Evolutionary conservation across 371 early-diverging fungal genomes (phyloP), one percentile per base, ranked within the genome.

Genomic region (Lichtheimia ornata): DNA sequence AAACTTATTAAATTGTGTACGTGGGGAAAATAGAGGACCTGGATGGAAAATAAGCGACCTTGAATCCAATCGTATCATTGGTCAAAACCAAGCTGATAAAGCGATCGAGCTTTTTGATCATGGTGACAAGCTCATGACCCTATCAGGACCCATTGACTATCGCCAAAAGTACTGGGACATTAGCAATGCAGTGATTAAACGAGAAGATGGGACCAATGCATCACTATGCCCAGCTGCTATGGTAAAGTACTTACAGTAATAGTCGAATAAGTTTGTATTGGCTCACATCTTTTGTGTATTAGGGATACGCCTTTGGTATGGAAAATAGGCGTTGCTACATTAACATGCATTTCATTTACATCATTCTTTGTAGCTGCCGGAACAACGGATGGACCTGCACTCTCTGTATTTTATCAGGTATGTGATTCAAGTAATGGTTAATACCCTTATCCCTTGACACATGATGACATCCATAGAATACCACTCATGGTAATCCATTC

Each of bases 361-460:
- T 4, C 1, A 18, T 67, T 76, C 53, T 30, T 70, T 13, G 66
- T 80, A 72, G 80, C 82, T 56, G 86, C 86, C 41, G 89, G 88
- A 49, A 89, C 89, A 17, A 88, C 86, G 0, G 89, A 89, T 72
- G 83, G 74, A 5, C 74, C 74, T 22, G 77, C 73, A 1, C n/a
- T 67, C 6, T 51, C 58, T 47, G 70, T 72, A 6, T 74, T 81
- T 53, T 71, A 70, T 45, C 81, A 81, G 59, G 75, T 71, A 60
- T 2, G 2, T 22, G 22, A 22, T 22, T 22, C 9, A 9, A 35
- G 9, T n/a, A 27, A 27, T 5, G 5, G 5, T 27, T 5, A 27
- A 5, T 27, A 27, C 27, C 5, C n/a, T n/a, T n/a, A n/a, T n/a
- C n/a, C n/a, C n/a, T n/a, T n/a, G 35, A 35, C 11, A 6, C 22